Evolutionary conservation across 805 yeast species (phyloP).

Genomic region (Ogataea methanolica): DNA sequence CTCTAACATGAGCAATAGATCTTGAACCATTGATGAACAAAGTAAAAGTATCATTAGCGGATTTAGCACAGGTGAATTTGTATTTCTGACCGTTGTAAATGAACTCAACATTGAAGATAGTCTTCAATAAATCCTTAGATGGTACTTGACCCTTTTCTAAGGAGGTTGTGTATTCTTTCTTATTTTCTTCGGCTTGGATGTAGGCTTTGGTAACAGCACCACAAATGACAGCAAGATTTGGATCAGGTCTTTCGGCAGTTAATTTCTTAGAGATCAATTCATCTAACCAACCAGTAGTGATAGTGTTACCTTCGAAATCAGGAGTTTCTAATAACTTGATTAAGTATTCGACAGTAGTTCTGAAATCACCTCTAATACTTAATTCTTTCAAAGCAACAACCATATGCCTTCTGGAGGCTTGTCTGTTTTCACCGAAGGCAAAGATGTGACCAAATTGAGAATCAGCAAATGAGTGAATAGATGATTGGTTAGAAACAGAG

Average conservation of each 20-base stretch:
- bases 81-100: constrained; percentile 91
- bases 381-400: constrained; percentile 96
- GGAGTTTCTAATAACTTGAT: constrained; percentile 94
- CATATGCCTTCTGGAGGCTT: constrained; percentile 97
- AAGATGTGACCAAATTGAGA: constrained; percentile 99
- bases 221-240: constrained; percentile 83
- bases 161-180: constrained; percentile 64
- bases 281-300: constrained; percentile 99
- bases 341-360: constrained; percentile 96
- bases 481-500: constrained; percentile 93
- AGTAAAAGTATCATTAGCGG: constrained; percentile 80
- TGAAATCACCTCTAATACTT: constrained; percentile 96
- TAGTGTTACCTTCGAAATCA: constrained; percentile 92
- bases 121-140: constrained; percentile 70
- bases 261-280: constrained; percentile 89
- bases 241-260: constrained; percentile 97
- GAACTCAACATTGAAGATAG: constrained; percentile 89
- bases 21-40: constrained; percentile 92
- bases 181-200: constrained; percentile 66
- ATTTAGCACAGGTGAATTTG: constrained; percentile 92
- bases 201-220: constrained; percentile 98
- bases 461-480: constrained; percentile 96
- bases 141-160: constrained; percentile 96
- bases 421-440: constrained; percentile 98
- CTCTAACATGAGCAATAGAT: constrained; percentile 78